Base-by-base conservation (phyloP, 1,284 basidiomycete genomes). In the Trichosporon asahii region DNA sequence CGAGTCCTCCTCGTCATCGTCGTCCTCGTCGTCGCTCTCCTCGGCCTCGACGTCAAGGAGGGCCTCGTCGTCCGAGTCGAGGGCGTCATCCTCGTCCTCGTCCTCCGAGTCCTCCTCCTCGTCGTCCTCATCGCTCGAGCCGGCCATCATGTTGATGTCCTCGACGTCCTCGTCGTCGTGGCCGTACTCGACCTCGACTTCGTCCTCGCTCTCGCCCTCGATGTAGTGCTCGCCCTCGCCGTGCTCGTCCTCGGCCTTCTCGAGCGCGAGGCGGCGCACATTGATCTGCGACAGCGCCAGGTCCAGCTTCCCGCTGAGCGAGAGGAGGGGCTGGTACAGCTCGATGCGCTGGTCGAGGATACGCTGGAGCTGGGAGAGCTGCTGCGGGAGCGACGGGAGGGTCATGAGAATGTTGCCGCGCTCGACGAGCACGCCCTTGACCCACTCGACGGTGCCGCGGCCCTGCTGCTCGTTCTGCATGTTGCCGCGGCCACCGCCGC, bases 321-420 rank as follows among this genome's bases (percentile, higher is more conserved):
- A 89, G 8, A 96, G 85, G 15, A 99, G 85, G 68, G 90, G 92
- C 75, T 95, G 91, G 76, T 97, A 92, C 35, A 97, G 85, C 40
- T 90, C 87, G 27, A 97, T 85, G 31, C 96, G 89, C 33, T 90
- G 87, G 0, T 90, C 90, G 33, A 99, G 86, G 1, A 92, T 92
- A 14, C 91, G 87, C 78, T 98, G 93, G 40, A 99, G 86, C 15
- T 89, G 88, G 0, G 94, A 89, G 6, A 99, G 87, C 57, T 93
- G 90, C 7, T 79, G 70, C 0, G 82, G 81, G 18, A 84, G 72
- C 1, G 82, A 83, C 37, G 70, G 83, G 65, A 76, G 76, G 57
- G 95, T 95, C 90, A 99, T 93, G 67, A 99, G 88, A 84, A 98
- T 92, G 1, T 91, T 91, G 69, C 94, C 92, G 81, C 98, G 95